Base-by-base conservation (phyloP, 768 basidiomycete species). In the Leccinum imitatum region DNA sequence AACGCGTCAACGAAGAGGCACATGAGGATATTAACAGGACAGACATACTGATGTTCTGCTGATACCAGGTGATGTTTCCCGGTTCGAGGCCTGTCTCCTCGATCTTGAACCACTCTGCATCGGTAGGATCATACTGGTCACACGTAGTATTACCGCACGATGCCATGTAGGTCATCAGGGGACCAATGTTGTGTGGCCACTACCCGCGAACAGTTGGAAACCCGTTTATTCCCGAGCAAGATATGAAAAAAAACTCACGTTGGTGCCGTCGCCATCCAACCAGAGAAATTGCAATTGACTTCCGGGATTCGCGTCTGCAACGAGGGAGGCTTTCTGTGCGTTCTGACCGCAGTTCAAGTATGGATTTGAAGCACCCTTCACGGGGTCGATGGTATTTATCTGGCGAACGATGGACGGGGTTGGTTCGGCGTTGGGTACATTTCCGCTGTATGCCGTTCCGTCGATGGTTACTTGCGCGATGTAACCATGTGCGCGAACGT, bases 51-150 rank as follows among this genome's bases (percentile, higher is more conserved):
- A 87, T 73, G 54, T 79, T 77, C 5, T 73, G 73, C 66, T 88
- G 87, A 3, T 73, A 75, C 87, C 87, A 88, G 4, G 74, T 66
- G 3, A 9, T 61, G 27, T 74, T 71, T 3, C 70, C 70, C 9
- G 69, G 58, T 47, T 81, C 73, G 13, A 76, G 71, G 2, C 83
- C 85, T 3, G 76, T 75, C 67, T 87, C 79, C 31, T 81, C 73
- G 58, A 88, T 84, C 79, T 91, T 91, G 82, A 91, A 89, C 87
- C 87, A 91, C 66, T 84, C 77, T 9, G 87, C 86, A 21, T 77
- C 65, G 15, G 80, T 76, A 6, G 83, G 65, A 65, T 89, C 77
- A 72, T 86, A 89, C 66, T 85, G 72, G 67, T 80, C 79, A 72
- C 89, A 90, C 3, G 82, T 72, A 0, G 78, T 76, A 37, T 73